phyloP scores from a whole-genome alignment of 305 asterid species.

The Fraxinus ornus region DNA sequence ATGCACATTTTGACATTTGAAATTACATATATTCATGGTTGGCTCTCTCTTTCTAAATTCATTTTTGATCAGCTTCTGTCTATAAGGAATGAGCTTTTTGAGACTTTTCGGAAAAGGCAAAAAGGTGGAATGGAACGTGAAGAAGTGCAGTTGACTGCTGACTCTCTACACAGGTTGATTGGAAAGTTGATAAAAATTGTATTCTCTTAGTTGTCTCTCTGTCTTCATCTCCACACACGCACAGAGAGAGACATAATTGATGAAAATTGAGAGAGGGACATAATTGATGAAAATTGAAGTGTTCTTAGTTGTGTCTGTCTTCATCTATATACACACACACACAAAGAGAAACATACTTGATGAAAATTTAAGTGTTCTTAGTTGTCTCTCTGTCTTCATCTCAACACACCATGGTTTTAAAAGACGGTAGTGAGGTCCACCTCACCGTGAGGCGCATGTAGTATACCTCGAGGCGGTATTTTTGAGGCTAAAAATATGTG shows the following conservation, averaged over 20 bases:
- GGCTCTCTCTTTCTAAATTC: background rate
- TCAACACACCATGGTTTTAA: too few relatives aligned
- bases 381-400: background rate
- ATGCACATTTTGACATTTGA: conserved; percentile 17
- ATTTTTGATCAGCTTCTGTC: conserved; percentile 54
- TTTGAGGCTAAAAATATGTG: too few relatives aligned
- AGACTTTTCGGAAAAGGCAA: conserved; percentile 92
- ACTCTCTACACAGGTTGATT: conserved; percentile 85
- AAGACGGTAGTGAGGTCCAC: too few relatives aligned
- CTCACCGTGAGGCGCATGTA: too few relatives aligned
- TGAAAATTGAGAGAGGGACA: too few relatives aligned
- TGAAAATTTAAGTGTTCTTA: conserved; percentile 7
- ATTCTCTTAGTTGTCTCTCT: background rate
- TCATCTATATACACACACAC: background rate
- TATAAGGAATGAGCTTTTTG: conserved; percentile 90
- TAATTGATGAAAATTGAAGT: conserved; percentile 19
- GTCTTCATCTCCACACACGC: background rate
- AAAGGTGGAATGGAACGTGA: conserved; percentile 90
- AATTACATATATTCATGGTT: background rate
- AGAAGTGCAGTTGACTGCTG: conserved; percentile 90
- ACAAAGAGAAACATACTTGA: background rate
- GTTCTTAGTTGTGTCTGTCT: background rate
- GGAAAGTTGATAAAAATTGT: conserved; percentile 18
- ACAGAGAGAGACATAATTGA: background rate
- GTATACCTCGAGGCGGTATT: too few relatives aligned